Evolutionary conservation across 2,329 filamentous ascomycete genomes (phyloP), one percentile per base, ranked within the genome.

Genomic region (Fonsecaea pugnacius): DNA sequence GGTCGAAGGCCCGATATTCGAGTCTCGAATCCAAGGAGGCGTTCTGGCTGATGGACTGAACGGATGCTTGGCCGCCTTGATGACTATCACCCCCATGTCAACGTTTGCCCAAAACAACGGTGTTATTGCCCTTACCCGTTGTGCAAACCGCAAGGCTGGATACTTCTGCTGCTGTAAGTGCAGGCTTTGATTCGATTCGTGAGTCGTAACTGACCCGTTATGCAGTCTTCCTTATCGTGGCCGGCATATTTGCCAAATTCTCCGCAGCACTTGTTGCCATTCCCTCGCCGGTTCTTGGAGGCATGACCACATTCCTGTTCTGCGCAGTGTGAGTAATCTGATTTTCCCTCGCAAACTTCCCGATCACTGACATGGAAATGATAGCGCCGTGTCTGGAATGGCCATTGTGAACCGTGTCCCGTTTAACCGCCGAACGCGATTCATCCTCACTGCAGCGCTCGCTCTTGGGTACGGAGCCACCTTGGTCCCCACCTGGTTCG

Each of bases 221-320:
- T 16, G 32, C 51, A 68, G 83, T 85, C 69, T 90, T 88, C 79
- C 79, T 90, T 21, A 76, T 90, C 35, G 72, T 91, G 64, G 89
- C 90, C 85, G 88, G 88, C 6, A 80, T 90, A 57, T 89, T 90
- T 72, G 84, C 87, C 60, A 90, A 90, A 71, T 90, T 90, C 67
- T 87, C 87, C 1, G 88, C 87, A 0, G 84, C 88, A 0, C 82
- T 91, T 4, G 86, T 89, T 0, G 80, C 87, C 8, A 91, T 91
- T 68, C 88, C 88, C 0, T 75, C 77, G 3, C 63, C 78, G 2
- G 79, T 81, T 3, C 71, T 81, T 2, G 79, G 79, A 60, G 79
- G 78, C 9, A 80, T 82, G 77, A 81, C 85, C 0, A 89, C 87
- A 0, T 90, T 90, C 76, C 80, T 90, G 16, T 90, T 89, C 78